Conservation (phyloP, 768 basidiomycete species). For the Megacollybia marginata region DNA sequence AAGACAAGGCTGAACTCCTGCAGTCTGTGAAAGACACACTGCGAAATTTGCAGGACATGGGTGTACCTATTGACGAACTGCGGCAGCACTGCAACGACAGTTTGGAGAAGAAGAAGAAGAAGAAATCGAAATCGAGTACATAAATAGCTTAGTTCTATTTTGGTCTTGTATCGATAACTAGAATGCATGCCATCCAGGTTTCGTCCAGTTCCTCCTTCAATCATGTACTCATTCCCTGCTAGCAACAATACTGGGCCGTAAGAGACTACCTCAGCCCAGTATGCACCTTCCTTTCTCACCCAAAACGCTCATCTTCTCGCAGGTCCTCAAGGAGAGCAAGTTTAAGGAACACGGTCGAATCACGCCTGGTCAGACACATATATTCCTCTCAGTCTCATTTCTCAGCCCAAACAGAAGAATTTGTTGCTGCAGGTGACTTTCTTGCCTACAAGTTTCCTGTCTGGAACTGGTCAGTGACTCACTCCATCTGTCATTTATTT, state of each 20-base stretch:
- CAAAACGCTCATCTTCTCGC: slow-evolving; percentile 20
- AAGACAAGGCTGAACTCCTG: too few species aligned
- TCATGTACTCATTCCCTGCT: slow-evolving; percentile 7
- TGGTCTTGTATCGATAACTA: neutral
- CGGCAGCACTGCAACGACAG: slow-evolving; percentile 1
- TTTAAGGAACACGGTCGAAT: slow-evolving; percentile 98
- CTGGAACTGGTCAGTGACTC: slow-evolving; percentile 78
- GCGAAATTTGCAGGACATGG: neutral
- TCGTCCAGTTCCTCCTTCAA: neutral
- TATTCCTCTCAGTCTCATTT: slow-evolving; percentile 6
- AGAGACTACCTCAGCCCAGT: slow-evolving; percentile 92
- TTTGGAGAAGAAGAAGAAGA: slow-evolving; percentile 22
- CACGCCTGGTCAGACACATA: slow-evolving; percentile 64
- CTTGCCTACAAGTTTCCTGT: slow-evolving; percentile 97
- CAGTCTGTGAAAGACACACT: too few species aligned
- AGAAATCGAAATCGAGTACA: slow-evolving; percentile 7
- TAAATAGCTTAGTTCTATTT: neutral
- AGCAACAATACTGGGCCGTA: slow-evolving; percentile 92
- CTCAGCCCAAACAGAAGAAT: slow-evolving; percentile 64
- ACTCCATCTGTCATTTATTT: slow-evolving; percentile 4
- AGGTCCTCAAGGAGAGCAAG: slow-evolving; percentile 97
- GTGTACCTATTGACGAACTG: neutral
- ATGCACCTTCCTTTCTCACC: too few species aligned
- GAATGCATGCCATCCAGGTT: slow-evolving; percentile 10
- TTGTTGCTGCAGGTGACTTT: slow-evolving; percentile 97